Conservation (phyloP, 768 basidiomycete species). For the Lentinus tigrinus region DNA sequence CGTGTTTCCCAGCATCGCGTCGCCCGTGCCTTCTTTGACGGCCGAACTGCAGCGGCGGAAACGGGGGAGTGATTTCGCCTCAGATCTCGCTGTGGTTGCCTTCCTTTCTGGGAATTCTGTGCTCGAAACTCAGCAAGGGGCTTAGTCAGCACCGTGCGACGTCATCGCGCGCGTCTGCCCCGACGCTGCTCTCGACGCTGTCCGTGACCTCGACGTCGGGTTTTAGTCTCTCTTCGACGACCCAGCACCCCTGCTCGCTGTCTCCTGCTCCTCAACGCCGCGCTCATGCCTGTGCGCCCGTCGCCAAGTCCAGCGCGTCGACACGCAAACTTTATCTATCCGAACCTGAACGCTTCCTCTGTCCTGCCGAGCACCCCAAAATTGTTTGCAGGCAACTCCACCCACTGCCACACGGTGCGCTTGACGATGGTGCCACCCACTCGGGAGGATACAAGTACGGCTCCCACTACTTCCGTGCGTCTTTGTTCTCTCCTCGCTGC, state of each 20-base stretch:
- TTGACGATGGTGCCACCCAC: background rate
- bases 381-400: conserved; percentile 10
- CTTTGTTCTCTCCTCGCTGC: background rate
- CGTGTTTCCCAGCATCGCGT: too few species aligned
- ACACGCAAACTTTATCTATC: background rate
- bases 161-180: background rate
- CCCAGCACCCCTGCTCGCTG: background rate
- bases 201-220: conserved; percentile 2
- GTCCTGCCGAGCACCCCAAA: conserved; percentile 21
- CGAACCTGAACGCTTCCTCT: conserved; percentile 12
- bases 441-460: background rate
- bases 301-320: background rate
- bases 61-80: conserved; percentile 14
- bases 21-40: background rate
- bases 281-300: background rate
- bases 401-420: conserved; percentile 4
- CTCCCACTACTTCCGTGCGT: background rate
- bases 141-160: conserved; percentile 4
- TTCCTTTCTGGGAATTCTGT: conserved; percentile 10
- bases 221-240: conserved; percentile 4
- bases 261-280: background rate
- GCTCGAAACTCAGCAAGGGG: background rate
- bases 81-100: conserved; percentile 6
- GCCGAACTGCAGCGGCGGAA: background rate
- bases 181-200: background rate